Base-by-base conservation (phyloP, 345 rosid species). In the Rhodamnia argentea region DNA sequence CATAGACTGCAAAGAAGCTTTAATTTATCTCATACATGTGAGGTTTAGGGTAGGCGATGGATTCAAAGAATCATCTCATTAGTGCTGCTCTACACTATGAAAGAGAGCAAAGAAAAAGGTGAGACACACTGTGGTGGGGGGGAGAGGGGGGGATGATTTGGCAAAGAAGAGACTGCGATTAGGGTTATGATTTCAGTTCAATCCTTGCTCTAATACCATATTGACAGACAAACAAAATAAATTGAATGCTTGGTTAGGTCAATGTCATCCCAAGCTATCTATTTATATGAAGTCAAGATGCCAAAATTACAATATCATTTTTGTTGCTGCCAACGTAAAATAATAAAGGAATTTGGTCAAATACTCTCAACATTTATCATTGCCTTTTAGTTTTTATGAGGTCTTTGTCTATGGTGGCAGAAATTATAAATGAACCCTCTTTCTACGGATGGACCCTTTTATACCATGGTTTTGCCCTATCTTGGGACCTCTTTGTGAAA, bases 141-240 rank as follows among this genome's bases (percentile, higher is more conserved):
- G 26, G 8, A 16, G 32, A 5, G 64, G 5, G n/a, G 70, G 29
- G 7, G 7, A 16, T 0, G 0, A 37, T 16, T 27, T 4, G 10
- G 1, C 32, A 0, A 20, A 60, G 40, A 60, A n/a, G 74, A 0
- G 40, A 27, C 0, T 6, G 75, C 29, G 32, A 3, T 27, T 60
- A 59, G 32, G 74, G 8, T 56, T 56, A 56, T 26, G 59, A 5
- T 27, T 60, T 0, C 20, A 16, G 20, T 27, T 60, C 6, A 13
- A 15, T 6, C 54, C 54, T 13, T 52, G 6, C 54, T 52, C 18
- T 14, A 4, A 13, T 52, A 52, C 6, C 16, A 52, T 52, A 6
- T 52, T 14, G 6, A 52, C 18, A 52, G 54, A 14, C 18, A 52
- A 52, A 52, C 15, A 13, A 52, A 52, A 6, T 52, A 6, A 14